Conservation (phyloP, 2,329 filamentous ascomycete genomes). For the Zymoseptoria brevis region DNA sequence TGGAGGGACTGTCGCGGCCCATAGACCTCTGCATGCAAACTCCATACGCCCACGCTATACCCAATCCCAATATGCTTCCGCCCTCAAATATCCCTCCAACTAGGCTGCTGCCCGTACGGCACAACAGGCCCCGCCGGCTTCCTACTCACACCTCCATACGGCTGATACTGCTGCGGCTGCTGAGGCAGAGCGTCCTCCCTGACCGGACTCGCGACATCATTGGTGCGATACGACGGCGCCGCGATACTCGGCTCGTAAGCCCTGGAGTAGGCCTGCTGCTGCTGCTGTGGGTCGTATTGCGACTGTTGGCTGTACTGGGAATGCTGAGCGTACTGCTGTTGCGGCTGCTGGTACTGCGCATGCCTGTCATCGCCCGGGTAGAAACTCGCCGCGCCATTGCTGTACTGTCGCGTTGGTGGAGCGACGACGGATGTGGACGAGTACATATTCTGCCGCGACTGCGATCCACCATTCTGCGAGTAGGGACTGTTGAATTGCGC, state of each 20-base stretch:
- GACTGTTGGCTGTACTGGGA: neutral
- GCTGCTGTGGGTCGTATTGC: neutral
- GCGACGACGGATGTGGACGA: neutral
- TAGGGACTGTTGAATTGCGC: neutral
- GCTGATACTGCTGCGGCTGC: slow-evolving; percentile 11
- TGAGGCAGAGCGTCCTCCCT: slow-evolving; percentile 12
- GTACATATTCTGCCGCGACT: neutral
- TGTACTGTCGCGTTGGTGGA: neutral
- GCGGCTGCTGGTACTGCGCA: slow-evolving; percentile 3
- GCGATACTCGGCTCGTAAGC: slow-evolving; percentile 12
- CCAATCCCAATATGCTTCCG: neutral
- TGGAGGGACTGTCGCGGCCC: neutral
- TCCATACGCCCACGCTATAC: slow-evolving; percentile 2
- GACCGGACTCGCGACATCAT: slow-evolving; percentile 13
- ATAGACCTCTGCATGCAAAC: neutral
- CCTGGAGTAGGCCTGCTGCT: slow-evolving; percentile 8
- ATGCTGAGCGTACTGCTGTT: neutral
- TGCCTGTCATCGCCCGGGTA: slow-evolving; percentile 1
- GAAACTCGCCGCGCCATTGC: neutral
- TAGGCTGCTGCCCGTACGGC: slow-evolving; percentile 15
- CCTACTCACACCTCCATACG: slow-evolving; percentile 16
- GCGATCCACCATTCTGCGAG: slow-evolving; percentile 2
- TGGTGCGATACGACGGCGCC: slow-evolving; percentile 9
- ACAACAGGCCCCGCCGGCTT: slow-evolving; percentile 21
- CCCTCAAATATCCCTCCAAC: slow-evolving; percentile 27